Evolutionary conservation across 768 basidiomycete genomes (phyloP), one percentile per base, ranked within the genome.

Genomic region (Tephrocybe sp.): DNA sequence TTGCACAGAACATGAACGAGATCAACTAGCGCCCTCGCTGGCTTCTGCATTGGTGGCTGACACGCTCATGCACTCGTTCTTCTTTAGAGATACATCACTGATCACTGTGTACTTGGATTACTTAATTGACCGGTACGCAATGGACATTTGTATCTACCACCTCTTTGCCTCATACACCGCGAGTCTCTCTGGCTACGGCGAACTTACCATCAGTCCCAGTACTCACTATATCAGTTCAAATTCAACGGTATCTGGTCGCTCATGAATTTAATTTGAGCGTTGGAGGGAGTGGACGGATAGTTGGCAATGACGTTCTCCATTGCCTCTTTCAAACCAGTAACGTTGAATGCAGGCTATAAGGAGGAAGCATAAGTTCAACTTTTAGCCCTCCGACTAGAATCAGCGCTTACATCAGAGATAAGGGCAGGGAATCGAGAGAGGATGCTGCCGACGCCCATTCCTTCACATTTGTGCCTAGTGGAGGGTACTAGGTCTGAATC

Each of bases 381-480:
- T 16, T 2, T 10, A 10, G 19, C 8, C 5, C 20, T 26, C 9
- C 13, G 14, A 16, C 3, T 26, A 7, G 26, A 26, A 7, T 7
- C n/a, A 23, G 6, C 20, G 42, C 53, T 30, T 9, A 56, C 55
- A 20, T 52, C 35, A 1, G 48, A 14, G 11, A 49, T 9, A n/a
- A 39, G 48, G 14, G 33, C 35, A n/a, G 38, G 51, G 1, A 56
- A 30, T 20, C 23, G 47, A 14, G 55, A 52, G 39, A 56, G 41
- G 14, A 56, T 41, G 12, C 30, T 52, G 17, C 47, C 42, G 30
- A 56, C 4, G 5, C 47, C 39, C n/a, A 47, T 23, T 11, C 55
- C 55, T 41, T 56, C 55, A 12, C 55, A 56, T 5, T 40, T 45
- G 26, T 26, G 20, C 20, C 31, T 12, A 8, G 38, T 48, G 17